Evolutionary conservation across 1,284 basidiomycete species (phyloP).

Genomic region (Boletus mariae): DNA sequence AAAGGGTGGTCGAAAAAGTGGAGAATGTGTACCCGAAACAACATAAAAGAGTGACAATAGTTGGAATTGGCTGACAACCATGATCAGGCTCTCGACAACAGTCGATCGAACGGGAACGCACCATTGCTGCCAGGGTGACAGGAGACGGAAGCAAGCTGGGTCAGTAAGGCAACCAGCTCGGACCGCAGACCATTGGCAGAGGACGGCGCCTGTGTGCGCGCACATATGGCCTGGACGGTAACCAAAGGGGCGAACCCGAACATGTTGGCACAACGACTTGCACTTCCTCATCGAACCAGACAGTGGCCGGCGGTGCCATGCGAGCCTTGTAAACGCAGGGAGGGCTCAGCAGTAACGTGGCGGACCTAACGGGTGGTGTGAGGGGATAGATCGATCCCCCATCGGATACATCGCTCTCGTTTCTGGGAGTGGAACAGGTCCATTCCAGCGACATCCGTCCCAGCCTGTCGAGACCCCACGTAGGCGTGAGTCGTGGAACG

Average conservation of each 20-base stretch:
- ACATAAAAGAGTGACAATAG: constrained; percentile 3
- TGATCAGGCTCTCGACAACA: background rate
- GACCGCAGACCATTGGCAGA: background rate
- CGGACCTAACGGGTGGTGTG: constrained; percentile 9
- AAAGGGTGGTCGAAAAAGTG: background rate
- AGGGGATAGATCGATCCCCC: constrained; percentile 13
- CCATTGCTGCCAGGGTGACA: constrained; percentile 1
- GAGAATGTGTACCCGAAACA: background rate
- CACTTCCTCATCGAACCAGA: background rate
- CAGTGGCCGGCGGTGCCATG: background rate
- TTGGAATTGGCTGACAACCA: constrained; percentile 7
- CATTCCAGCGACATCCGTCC: background rate
- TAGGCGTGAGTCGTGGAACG: background rate
- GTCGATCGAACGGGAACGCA: constrained; percentile 1
- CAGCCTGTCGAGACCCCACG: background rate
- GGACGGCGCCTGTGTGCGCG: background rate
- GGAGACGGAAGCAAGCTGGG: background rate
- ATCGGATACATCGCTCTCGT: background rate
- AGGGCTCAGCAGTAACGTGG: background rate
- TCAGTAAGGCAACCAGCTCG: constrained; percentile 9
- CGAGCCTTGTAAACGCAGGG: background rate
- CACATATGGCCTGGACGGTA: constrained; percentile 5
- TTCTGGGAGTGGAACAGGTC: background rate
- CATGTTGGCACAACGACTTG: background rate
- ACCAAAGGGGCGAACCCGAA: background rate